Evolutionary conservation across 495 filamentous ascomycete species (phyloP).

Genomic region (Parachaetomium inaequale): DNA sequence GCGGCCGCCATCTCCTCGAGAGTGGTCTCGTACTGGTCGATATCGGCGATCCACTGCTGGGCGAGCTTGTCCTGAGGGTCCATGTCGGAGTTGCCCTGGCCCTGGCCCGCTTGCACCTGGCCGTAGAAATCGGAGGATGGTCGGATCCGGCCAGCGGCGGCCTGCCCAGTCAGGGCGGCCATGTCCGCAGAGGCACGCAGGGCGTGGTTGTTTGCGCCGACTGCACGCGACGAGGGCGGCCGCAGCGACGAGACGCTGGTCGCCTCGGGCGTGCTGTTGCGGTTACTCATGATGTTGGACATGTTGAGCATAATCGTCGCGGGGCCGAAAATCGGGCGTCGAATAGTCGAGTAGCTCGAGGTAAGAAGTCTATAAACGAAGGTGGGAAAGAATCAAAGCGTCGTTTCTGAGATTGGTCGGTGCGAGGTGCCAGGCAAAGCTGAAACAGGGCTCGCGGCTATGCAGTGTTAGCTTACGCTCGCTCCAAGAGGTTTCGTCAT

Average conservation of each 20-base stretch:
- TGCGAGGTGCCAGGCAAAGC: constrained; percentile 30
- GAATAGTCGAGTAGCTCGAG: constrained; percentile 16
- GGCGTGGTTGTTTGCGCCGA: constrained; percentile 70
- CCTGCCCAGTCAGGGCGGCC: constrained; percentile 75
- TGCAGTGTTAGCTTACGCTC: constrained; percentile 29
- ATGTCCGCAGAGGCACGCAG: constrained; percentile 96
- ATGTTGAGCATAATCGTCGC: constrained; percentile 50
- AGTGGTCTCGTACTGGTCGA: constrained; percentile 96
- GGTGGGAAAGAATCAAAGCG: constrained; percentile 20
- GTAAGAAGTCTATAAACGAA: constrained; percentile 18
- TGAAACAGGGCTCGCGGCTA: constrained; percentile 36
- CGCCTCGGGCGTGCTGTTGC: constrained; percentile 95
- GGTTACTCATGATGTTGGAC: constrained; percentile 77
- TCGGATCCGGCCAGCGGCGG: constrained; percentile 77
- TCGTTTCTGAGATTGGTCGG: constrained; percentile 18
- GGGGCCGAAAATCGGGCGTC: constrained; percentile 12
- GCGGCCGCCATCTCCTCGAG: constrained; percentile 98
- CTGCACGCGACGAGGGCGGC: constrained; percentile 78
- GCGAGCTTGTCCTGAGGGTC: constrained; percentile 90
- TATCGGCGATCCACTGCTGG: constrained; percentile 97
- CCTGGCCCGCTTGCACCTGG: constrained; percentile 62
- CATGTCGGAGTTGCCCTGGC: constrained; percentile 55
- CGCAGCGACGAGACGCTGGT: constrained; percentile 77
- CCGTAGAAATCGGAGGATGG: constrained; percentile 94
- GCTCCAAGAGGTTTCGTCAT: constrained; percentile 30